These are phyloP conservation scores for Calonectria ilicicola DNA, from an alignment of 2,329 filamentous ascomycete species.

Conservation along the genomic window DNA sequence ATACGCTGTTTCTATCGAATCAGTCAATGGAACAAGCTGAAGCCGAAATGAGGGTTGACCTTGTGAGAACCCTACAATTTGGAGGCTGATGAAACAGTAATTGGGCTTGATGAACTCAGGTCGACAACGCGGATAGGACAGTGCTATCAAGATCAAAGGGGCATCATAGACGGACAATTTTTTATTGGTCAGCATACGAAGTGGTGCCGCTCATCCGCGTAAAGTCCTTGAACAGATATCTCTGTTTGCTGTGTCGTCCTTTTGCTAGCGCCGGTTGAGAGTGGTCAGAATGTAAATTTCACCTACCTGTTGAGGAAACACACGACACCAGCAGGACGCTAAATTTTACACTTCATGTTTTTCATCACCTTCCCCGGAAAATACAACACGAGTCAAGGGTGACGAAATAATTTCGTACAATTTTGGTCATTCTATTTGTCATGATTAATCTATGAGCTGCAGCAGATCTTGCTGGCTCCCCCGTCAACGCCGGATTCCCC, in stretches of 20 bases:
- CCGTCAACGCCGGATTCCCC: not conserved
- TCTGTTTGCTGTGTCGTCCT: not conserved
- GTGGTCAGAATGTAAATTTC: not conserved
- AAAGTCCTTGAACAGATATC: not conserved
- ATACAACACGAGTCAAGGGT: not conserved
- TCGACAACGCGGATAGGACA: not conserved
- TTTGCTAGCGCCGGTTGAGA: not conserved
- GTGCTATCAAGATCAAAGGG: not conserved
- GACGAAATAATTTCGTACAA: not conserved
- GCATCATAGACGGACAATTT: too few species aligned
- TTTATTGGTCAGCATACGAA: not conserved
- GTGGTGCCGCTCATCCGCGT: not conserved
- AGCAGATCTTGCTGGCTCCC: not conserved
- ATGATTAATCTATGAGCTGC: not conserved
- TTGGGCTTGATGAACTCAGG: not conserved
- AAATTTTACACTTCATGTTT: not conserved
- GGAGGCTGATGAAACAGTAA: not conserved
- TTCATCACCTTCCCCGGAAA: not conserved
- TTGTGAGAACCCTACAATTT: not conserved
- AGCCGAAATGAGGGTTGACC: not conserved
- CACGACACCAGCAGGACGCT: not conserved
- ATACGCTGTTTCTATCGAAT: too few species aligned
- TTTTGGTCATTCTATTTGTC: not conserved
- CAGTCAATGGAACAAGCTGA: too few species aligned
- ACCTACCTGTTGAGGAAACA: not conserved